Percentiles rank a stretch among this genome's conserved stretches.
Evolutionary conservation across 768 basidiomycete genomes (phyloP).

Genomic region (Lactarius evosmus): DNA sequence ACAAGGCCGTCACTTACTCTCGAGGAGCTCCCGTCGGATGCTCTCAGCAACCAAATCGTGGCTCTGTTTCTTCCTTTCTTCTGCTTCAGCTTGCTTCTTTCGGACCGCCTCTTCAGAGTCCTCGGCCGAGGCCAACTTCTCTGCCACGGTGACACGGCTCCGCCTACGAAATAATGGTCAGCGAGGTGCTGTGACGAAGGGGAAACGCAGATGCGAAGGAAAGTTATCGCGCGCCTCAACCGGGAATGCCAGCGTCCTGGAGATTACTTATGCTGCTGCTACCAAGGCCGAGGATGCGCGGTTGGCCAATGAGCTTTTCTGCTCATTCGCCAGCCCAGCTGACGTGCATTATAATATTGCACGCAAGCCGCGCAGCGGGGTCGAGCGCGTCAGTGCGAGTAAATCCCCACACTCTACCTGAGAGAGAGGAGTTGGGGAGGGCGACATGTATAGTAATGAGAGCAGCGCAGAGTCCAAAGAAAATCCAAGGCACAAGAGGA

Average conservation of each 20-base stretch:
- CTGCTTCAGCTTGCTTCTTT: constrained; percentile 69
- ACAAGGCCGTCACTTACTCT: constrained; percentile 58
- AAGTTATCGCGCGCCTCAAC: background rate
- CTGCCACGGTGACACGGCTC: constrained; percentile 67
- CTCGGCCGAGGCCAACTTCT: constrained; percentile 61
- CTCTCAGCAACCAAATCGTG: constrained; percentile 94
- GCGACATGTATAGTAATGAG: too few species aligned
- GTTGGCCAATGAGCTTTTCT: constrained; percentile 16
- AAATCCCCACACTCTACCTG: too few species aligned
- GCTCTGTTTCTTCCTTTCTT: constrained; percentile 82
- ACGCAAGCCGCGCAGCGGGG: constrained; percentile 16
- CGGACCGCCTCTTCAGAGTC: constrained; percentile 73
- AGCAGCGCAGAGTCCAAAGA: too few species aligned
- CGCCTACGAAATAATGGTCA: constrained; percentile 48
- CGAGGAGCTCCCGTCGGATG: constrained; percentile 84
- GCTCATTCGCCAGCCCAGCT: constrained; percentile 4
- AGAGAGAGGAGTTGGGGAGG: too few species aligned
- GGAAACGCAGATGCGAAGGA: too few species aligned
- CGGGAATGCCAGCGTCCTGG: constrained; percentile 4
- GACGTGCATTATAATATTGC: constrained; percentile 23
- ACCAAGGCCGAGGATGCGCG: constrained; percentile 17
- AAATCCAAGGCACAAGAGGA: too few species aligned
- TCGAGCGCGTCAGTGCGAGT: constrained; percentile 3
- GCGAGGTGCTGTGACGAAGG: too few species aligned
- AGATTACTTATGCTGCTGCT: constrained; percentile 16